These are phyloP conservation scores for Vigna radiata DNA, from an alignment of 306 rosid species.

Conservation along the genomic window DNA sequence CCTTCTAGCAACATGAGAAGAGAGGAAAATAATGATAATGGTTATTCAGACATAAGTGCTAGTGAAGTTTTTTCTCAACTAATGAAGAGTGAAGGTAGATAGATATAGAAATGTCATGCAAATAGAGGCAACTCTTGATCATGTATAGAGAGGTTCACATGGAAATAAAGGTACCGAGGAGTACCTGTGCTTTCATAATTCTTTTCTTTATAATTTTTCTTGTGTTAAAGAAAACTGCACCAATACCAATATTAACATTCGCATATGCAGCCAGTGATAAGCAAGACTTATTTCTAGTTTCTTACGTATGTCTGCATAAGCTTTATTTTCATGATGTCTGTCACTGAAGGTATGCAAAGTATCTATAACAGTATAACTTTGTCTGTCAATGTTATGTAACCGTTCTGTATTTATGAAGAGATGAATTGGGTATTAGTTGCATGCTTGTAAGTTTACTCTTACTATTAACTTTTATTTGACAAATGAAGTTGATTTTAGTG, in stretches of 20 bases:
- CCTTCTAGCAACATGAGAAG: slow-evolving; percentile 47
- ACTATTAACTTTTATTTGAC: neutral
- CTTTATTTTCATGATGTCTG: slow-evolving; percentile 37
- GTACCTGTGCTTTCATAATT: neutral
- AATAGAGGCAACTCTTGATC: slow-evolving; percentile 26
- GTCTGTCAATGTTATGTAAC: neutral
- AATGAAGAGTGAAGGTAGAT: slow-evolving; percentile 79
- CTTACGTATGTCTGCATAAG: slow-evolving; percentile 30
- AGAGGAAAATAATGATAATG: slow-evolving; percentile 49
- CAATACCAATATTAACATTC: slow-evolving; percentile 33
- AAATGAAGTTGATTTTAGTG: neutral
- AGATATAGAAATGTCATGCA: slow-evolving; percentile 47
- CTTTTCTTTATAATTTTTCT: slow-evolving; percentile 2
- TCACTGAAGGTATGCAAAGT: slow-evolving; percentile 32
- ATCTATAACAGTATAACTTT: slow-evolving; percentile 26
- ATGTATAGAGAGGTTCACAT: slow-evolving; percentile 11
- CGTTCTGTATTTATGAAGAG: slow-evolving; percentile 5
- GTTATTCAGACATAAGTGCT: slow-evolving; percentile 55
- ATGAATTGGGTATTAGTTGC: slow-evolving; percentile 1
- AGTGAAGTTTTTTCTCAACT: slow-evolving; percentile 81
- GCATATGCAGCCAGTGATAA: slow-evolving; percentile 14
- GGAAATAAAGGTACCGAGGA: slow-evolving; percentile 42
- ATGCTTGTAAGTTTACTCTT: neutral
- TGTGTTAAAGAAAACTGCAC: slow-evolving; percentile 29
- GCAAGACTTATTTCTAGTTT: slow-evolving; percentile 33